These are phyloP conservation scores for Boletus rubroflammeus DNA, from an alignment of 768 basidiomycete species.

Conservation along the genomic window DNA sequence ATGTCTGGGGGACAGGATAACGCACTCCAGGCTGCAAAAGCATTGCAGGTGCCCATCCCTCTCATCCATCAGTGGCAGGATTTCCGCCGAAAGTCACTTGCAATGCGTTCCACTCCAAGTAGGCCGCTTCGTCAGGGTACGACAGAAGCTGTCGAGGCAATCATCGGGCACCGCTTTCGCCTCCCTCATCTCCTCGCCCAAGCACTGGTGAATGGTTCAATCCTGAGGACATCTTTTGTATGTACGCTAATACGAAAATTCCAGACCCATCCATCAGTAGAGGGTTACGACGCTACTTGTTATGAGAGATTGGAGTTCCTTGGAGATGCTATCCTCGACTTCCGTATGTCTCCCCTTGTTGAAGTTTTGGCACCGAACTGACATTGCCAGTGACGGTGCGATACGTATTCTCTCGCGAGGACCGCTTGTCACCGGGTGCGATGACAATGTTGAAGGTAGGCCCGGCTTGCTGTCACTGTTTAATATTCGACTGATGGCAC, in stretches of 20 bases:
- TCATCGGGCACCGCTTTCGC: slow-evolving; percentile 61
- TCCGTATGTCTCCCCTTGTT: slow-evolving; percentile 46
- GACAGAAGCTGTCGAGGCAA: slow-evolving; percentile 54
- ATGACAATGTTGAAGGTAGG: slow-evolving; percentile 73
- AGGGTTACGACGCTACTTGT: slow-evolving; percentile 50
- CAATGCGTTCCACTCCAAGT: slow-evolving; percentile 41
- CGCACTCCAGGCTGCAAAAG: slow-evolving; percentile 62
- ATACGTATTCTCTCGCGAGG: slow-evolving; percentile 63
- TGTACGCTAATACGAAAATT: slow-evolving; percentile 8
- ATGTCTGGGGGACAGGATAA: slow-evolving; percentile 66
- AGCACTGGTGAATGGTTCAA: slow-evolving; percentile 55
- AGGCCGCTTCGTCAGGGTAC: slow-evolving; percentile 47
- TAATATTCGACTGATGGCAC: neutral
- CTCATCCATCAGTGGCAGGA: slow-evolving; percentile 69
- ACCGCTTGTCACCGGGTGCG: slow-evolving; percentile 66
- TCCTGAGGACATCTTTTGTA: neutral
- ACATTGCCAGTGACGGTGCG: slow-evolving; percentile 60
- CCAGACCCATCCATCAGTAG: slow-evolving; percentile 67
- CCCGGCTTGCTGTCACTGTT: neutral
- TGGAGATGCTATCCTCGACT: slow-evolving; percentile 84
- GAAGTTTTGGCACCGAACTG: neutral
- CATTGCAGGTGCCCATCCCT: slow-evolving; percentile 61
- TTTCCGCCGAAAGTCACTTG: slow-evolving; percentile 47
- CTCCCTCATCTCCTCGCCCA: slow-evolving; percentile 63
- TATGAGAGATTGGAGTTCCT: slow-evolving; percentile 82